These are phyloP conservation scores for Misopates orontium DNA, from an alignment of 257 asterid species.

Conservation along the genomic window DNA sequence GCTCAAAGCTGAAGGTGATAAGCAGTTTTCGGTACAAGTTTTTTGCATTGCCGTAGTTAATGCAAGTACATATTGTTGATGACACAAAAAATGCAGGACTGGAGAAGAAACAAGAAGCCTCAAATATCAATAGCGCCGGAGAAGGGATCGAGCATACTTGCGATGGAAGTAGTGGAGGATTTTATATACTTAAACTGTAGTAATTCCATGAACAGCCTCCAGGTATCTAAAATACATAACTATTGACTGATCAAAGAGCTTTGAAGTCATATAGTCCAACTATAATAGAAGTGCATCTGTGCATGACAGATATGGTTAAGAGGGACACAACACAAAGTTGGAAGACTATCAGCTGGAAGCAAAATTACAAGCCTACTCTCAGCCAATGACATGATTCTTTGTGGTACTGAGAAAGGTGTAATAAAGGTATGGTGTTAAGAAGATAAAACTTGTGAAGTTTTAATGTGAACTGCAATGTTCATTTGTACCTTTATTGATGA, in stretches of 20 bases:
- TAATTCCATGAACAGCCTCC: constrained; percentile 68
- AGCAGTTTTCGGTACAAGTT: not conserved
- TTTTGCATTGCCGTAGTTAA: too few species aligned
- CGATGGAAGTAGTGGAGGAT: constrained; percentile 95
- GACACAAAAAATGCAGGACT: constrained; percentile 51
- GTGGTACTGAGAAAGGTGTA: constrained; percentile 88
- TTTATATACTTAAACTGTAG: constrained; percentile 69
- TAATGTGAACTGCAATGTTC: too few species aligned
- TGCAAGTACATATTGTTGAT: not conserved
- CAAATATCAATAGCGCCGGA: constrained; percentile 59
- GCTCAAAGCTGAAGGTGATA: constrained; percentile 71
- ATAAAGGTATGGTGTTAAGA: constrained; percentile 56
- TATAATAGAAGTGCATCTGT: not conserved
- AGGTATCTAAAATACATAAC: constrained; percentile 44
- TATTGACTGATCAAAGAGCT: not conserved
- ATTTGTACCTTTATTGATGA: not conserved
- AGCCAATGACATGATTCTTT: constrained; percentile 87
- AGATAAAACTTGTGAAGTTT: not conserved
- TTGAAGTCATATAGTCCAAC: not conserved
- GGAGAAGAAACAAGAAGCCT: constrained; percentile 70
- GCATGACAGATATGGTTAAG: constrained; percentile 74
- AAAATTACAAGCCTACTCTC: constrained; percentile 80
- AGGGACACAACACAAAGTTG: constrained; percentile 87
- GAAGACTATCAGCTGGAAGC: constrained; percentile 92
- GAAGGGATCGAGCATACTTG: constrained; percentile 61